These are phyloP conservation scores for Furcasterigmium furcatum DNA, from an alignment of 2,329 filamentous ascomycete genomes.

Conservation along the genomic window DNA sequence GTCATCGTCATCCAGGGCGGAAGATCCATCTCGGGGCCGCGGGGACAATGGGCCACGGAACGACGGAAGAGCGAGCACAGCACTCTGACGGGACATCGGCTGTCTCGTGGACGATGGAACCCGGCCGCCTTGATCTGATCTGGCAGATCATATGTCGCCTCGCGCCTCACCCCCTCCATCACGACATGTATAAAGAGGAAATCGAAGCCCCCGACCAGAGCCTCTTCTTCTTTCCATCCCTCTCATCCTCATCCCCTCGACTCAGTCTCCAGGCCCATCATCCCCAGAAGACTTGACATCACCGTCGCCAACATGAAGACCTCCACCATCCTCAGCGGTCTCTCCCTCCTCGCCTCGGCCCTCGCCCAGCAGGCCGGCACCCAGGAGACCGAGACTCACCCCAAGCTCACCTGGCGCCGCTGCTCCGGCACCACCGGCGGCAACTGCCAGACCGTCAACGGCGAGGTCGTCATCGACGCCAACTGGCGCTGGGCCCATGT, in stretches of 20 bases:
- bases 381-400: constrained; percentile 18
- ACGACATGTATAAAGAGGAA: constrained; percentile 2
- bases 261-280: neutral
- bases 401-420: constrained; percentile 19
- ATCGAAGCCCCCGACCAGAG: neutral
- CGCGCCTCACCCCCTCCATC: too few species aligned
- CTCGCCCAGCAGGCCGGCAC: constrained; percentile 18
- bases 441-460: constrained; percentile 33
- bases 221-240: neutral
- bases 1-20: neutral
- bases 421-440: constrained; percentile 15
- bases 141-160: too few species aligned
- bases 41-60: neutral
- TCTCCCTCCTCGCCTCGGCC: constrained; percentile 14
- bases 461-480: constrained; percentile 40
- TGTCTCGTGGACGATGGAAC: too few species aligned
- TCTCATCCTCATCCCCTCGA: constrained; percentile 3
- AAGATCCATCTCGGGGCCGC: neutral
- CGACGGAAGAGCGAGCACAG: neutral
- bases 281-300: neutral
- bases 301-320: constrained; percentile 9
- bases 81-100: too few species aligned
- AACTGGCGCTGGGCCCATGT: constrained; percentile 48
- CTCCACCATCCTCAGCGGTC: constrained; percentile 7
- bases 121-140: too few species aligned